Conservation (phyloP, 106 monocot genomes). For the Posidonia australis region DNA sequence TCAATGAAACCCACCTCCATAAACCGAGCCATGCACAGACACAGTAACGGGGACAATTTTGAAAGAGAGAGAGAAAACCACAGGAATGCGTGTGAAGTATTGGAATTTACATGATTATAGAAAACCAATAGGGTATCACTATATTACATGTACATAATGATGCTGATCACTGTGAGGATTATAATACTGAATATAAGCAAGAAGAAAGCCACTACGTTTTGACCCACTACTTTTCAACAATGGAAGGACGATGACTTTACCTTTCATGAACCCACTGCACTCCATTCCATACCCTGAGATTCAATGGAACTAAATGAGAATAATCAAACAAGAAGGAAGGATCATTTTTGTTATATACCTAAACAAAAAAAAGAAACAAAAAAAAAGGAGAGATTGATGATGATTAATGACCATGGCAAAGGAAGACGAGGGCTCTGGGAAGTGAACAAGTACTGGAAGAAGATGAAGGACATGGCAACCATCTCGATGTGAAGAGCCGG, state of each 20-base stretch:
- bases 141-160: not conserved
- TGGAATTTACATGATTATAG: too few relatives aligned
- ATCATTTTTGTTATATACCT: not conserved
- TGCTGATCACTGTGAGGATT: not conserved
- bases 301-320: slow-evolving; percentile 5
- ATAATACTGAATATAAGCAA: not conserved
- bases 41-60: not conserved
- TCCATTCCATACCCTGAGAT: slow-evolving; percentile 73
- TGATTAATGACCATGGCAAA: slow-evolving; percentile 66
- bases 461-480: slow-evolving; percentile 53
- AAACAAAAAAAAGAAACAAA: not conserved
- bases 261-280: slow-evolving; percentile 81
- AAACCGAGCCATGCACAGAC: too few relatives aligned
- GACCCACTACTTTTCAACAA: not conserved
- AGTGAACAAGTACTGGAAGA: slow-evolving; percentile 36
- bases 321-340: not conserved
- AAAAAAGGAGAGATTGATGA: not conserved
- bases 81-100: too few relatives aligned
- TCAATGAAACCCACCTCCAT: not conserved
- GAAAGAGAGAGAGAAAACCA: not conserved
- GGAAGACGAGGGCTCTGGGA: slow-evolving; percentile 86
- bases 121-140: too few relatives aligned
- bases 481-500: slow-evolving; percentile 83
- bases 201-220: not conserved
- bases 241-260: slow-evolving; percentile 12